Evolutionary conservation across 768 basidiomycete species (phyloP), one percentile per base, ranked within the genome.

Genomic region (Mycena capillaripes): DNA sequence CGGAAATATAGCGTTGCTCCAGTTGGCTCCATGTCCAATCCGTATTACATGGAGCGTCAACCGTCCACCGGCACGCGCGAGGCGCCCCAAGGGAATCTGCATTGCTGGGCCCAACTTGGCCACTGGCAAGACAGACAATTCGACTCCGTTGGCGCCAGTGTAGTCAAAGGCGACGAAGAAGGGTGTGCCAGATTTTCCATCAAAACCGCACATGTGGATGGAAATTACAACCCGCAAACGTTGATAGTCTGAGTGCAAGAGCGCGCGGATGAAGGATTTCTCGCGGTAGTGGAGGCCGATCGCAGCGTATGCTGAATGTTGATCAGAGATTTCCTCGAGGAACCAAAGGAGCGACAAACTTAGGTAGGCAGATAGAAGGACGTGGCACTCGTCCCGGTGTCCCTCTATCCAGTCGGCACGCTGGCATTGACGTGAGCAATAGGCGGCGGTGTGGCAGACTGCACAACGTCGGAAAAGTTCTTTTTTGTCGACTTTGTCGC

Each of bases 131-230:
- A 66, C 42, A 27, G n/a, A 42, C 3, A 19, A 55, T 23, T 66
- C 1, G 27, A 66, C 64, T 42, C 64, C 64, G 27, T 21, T 44
- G 53, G 38, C 27, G 64, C 25, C 16, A 42, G 66, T 66, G 56
- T 58, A 66, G 56, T 66, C 66, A 48, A 66, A 66, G 30, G 30
- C 55, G 32, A 66, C 66, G 66, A 58, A 57, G 56, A 66, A 66
- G 21, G 11, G 14, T 46, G 29, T 32, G 21, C 42, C 44, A 27
- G 66, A 46, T 36, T 12, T 23, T 66, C 29, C 23, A 30, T 38
- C 55, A 66, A 17, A 66, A 66, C 9, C 34, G 29, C 14, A 66
- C 42, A 46, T 57, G 34, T 9, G 29, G 6, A 58, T 25, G 30
- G 56, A 44, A 21, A 66, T 58, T 36, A 6, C 56, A 30, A 53